Percentiles rank a stretch among this genome's conserved stretches.
These are phyloP conservation scores for Phyllosticta citribraziliensis DNA, from an alignment of 2,329 filamentous ascomycete species.

Conservation along the genomic window DNA sequence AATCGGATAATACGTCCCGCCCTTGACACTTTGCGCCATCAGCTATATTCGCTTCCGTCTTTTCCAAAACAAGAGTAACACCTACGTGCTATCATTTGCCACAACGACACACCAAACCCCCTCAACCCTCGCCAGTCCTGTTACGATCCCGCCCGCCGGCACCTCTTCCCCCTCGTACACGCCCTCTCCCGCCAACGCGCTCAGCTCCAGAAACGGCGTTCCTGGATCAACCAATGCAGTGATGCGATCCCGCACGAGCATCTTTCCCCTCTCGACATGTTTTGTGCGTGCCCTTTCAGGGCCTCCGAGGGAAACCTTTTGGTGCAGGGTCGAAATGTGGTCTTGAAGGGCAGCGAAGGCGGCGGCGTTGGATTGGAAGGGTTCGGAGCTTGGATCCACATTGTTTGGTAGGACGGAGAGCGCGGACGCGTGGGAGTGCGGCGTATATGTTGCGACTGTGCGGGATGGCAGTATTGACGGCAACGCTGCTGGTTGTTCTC, in stretches of 20 bases:
- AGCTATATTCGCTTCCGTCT: not conserved
- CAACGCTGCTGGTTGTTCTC: not conserved
- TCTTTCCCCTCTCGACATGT: constrained; percentile 80
- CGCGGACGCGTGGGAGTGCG: constrained; percentile 69
- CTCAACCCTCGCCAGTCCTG: constrained; percentile 80
- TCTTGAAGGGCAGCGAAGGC: constrained; percentile 67
- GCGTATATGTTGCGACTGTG: constrained; percentile 63
- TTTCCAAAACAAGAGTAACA: not conserved
- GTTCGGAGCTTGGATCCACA: constrained; percentile 66
- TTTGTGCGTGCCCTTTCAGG: constrained; percentile 75
- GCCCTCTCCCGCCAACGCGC: constrained; percentile 76
- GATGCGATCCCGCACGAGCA: constrained; percentile 84
- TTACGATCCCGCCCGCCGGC: constrained; percentile 83
- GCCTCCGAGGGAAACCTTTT: constrained; percentile 64
- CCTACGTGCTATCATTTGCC: constrained; percentile 77
- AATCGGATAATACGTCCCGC: constrained; percentile 92
- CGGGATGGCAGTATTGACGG: constrained; percentile 16
- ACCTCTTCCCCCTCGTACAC: constrained; percentile 82
- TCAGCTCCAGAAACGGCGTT: constrained; percentile 87
- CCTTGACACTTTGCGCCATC: constrained; percentile 56
- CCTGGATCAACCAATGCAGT: constrained; percentile 81
- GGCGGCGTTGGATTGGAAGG: constrained; percentile 70
- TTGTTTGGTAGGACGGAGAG: constrained; percentile 69
- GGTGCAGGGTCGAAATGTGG: constrained; percentile 60
- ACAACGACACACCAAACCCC: constrained; percentile 89